A percentile compares a stretch with the other conserved stretches of the same genome.
Evolutionary conservation across 768 basidiomycete genomes (phyloP).

Genomic region (Rhodocollybia butyracea): DNA sequence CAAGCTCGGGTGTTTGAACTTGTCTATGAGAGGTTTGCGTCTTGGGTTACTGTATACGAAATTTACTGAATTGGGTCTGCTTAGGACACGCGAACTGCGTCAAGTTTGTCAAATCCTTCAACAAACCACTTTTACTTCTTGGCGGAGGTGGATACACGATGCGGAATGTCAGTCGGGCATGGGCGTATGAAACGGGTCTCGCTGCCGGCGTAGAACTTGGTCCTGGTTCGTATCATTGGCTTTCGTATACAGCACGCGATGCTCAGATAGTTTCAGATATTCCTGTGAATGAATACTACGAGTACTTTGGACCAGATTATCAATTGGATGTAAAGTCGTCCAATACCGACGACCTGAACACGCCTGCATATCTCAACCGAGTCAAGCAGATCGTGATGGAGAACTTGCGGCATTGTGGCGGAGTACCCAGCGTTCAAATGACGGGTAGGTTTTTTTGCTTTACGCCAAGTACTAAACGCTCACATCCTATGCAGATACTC

Average conservation of each 20-base stretch:
- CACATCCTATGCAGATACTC: slow-evolving; percentile 58
- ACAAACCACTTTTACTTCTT: slow-evolving; percentile 87
- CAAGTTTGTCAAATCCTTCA: slow-evolving; percentile 94
- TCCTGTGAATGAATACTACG: slow-evolving; percentile 98
- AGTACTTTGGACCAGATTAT: slow-evolving; percentile 98
- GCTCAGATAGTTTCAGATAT: slow-evolving; percentile 58
- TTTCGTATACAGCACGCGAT: not conserved
- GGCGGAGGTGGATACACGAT: slow-evolving; percentile 99
- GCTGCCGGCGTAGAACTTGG: slow-evolving; percentile 96
- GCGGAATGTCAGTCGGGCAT: slow-evolving; percentile 93
- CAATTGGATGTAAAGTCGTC: slow-evolving; percentile 92
- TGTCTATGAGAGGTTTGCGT: slow-evolving; percentile 84
- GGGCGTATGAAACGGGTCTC: slow-evolving; percentile 97
- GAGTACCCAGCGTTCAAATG: slow-evolving; percentile 93
- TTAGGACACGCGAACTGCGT: slow-evolving; percentile 96
- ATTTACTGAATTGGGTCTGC: not conserved
- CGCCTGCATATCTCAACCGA: slow-evolving; percentile 87
- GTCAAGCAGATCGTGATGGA: slow-evolving; percentile 91
- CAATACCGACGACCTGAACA: slow-evolving; percentile 95
- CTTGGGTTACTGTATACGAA: not conserved
- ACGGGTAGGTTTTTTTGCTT: slow-evolving; percentile 44
- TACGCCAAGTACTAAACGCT: not conserved
- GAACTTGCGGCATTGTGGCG: slow-evolving; percentile 79
- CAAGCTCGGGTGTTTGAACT: slow-evolving; percentile 91
- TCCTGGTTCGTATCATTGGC: slow-evolving; percentile 49